phyloP scores from a whole-genome alignment of 257 asterid genomes.

The Solanum appendiculatum region DNA sequence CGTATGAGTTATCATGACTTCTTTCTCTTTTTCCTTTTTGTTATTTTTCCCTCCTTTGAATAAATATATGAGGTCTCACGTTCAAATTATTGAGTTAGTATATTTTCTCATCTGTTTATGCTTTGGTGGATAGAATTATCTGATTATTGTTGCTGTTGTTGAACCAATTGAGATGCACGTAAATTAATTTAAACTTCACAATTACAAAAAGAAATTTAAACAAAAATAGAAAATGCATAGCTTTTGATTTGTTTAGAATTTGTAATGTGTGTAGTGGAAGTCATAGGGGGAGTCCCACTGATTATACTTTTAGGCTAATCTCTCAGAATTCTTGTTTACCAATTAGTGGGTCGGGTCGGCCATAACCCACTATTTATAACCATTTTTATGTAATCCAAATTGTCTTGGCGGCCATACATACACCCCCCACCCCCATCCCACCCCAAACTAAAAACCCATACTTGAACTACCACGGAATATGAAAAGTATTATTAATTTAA shows the following conservation, averaged over 20 bases:
- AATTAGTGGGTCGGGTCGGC: neutral
- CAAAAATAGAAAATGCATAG: neutral
- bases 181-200: neutral
- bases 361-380: neutral
- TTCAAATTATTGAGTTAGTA: too few species aligned
- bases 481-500: neutral
- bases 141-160: neutral
- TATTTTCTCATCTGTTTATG: too few species aligned
- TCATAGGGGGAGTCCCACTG: conserved; percentile 15
- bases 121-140: neutral
- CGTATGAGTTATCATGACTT: conserved; percentile 2
- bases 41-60: neutral
- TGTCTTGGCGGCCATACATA: neutral
- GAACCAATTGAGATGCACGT: neutral
- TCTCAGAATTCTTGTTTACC: conserved; percentile 2
- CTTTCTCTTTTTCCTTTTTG: conserved; percentile 1
- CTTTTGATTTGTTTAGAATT: neutral
- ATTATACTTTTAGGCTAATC: conserved; percentile 25
- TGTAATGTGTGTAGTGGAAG: conserved; percentile 15
- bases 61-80: neutral
- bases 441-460: neutral
- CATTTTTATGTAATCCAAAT: neutral
- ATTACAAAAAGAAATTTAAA: neutral
- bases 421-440: neutral
- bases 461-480: neutral